Conservation (phyloP, 2,329 filamentous ascomycete species). For the Achaetomium macrosporum region DNA sequence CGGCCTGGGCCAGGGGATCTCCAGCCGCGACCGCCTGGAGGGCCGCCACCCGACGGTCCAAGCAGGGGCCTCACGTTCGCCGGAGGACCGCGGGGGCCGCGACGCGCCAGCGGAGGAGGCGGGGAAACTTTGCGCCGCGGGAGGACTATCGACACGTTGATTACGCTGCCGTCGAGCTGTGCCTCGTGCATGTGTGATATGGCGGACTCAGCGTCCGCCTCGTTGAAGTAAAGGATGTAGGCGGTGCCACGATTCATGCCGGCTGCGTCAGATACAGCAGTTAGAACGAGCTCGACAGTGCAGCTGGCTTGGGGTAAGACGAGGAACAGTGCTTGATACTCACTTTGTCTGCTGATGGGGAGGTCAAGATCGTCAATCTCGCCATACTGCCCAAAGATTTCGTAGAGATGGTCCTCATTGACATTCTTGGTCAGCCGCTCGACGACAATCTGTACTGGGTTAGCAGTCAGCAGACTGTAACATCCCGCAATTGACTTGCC, state of each 20-base stretch:
- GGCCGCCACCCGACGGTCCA: conserved; percentile 23
- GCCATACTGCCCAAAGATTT: conserved; percentile 89
- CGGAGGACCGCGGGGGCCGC: conserved; percentile 47
- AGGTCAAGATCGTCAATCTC: conserved; percentile 81
- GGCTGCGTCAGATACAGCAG: conserved; percentile 43
- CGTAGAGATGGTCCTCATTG: conserved; percentile 76
- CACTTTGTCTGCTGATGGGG: conserved; percentile 82
- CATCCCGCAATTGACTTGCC: conserved; percentile 30
- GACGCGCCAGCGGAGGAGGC: conserved; percentile 66
- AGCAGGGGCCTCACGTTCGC: conserved; percentile 29
- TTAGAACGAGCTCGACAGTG: conserved; percentile 8
- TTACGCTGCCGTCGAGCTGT: conserved; percentile 76
- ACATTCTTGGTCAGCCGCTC: conserved; percentile 96
- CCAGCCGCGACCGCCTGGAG: conserved; percentile 29
- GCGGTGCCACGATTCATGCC: conserved; percentile 88
- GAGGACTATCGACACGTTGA: conserved; percentile 84
- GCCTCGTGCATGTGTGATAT: conserved; percentile 98
- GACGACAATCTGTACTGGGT: conserved; percentile 68
- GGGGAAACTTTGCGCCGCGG: conserved; percentile 77
- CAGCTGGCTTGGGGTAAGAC: background rate
- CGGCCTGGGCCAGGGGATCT: conserved; percentile 22
- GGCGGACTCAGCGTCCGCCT: conserved; percentile 76
- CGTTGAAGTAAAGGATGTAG: conserved; percentile 77
- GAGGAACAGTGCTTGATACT: conserved; percentile 28
- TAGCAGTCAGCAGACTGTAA: background rate